A percentile compares a stretch with the other conserved stretches of the same genome.
These are phyloP conservation scores for Plectosphaerella sp. DNA, from an alignment of 2,329 filamentous ascomycete species.

Conservation along the genomic window DNA sequence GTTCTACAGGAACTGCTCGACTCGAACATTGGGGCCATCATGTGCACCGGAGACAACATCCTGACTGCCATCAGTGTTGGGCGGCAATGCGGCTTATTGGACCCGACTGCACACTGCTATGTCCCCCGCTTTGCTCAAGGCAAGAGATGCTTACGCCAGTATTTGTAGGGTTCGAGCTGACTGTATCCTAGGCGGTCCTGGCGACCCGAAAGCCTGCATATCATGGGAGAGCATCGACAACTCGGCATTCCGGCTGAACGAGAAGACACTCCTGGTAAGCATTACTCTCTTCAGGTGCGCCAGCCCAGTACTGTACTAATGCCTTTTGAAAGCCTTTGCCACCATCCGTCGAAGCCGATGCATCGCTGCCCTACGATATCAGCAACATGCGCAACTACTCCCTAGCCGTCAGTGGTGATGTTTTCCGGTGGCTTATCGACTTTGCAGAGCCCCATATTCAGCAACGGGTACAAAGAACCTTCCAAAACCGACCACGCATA, in stretches of 20 bases:
- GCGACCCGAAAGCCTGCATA: slow-evolving; percentile 68
- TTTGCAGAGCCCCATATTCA: slow-evolving; percentile 79
- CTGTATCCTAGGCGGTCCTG: slow-evolving; percentile 53
- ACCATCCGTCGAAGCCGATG: slow-evolving; percentile 66
- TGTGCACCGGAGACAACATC: slow-evolving; percentile 99
- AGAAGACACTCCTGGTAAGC: slow-evolving; percentile 65
- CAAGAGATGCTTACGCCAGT: slow-evolving; percentile 14
- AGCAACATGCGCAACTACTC: slow-evolving; percentile 80
- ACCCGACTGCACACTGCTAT: slow-evolving; percentile 81
- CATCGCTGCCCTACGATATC: slow-evolving; percentile 81
- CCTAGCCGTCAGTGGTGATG: slow-evolving; percentile 84
- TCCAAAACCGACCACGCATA: background rate
- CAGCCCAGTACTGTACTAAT: background rate
- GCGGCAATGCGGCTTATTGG: slow-evolving; percentile 80
- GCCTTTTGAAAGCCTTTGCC: slow-evolving; percentile 57
- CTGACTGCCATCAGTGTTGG: slow-evolving; percentile 94
- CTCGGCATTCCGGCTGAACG: slow-evolving; percentile 69
- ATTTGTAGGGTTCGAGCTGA: background rate
- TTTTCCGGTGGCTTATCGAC: slow-evolving; percentile 95
- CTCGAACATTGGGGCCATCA: slow-evolving; percentile 83
- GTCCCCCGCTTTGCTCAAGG: slow-evolving; percentile 82
- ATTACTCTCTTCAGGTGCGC: too few relatives aligned
- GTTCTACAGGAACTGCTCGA: slow-evolving; percentile 78
- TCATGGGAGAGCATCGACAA: slow-evolving; percentile 97
- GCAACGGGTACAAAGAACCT: slow-evolving; percentile 49